Evolutionary conservation across 352 stramenopile species (phyloP), one percentile per base, ranked within the genome.

Genomic region (Pythium phragmitis): DNA sequence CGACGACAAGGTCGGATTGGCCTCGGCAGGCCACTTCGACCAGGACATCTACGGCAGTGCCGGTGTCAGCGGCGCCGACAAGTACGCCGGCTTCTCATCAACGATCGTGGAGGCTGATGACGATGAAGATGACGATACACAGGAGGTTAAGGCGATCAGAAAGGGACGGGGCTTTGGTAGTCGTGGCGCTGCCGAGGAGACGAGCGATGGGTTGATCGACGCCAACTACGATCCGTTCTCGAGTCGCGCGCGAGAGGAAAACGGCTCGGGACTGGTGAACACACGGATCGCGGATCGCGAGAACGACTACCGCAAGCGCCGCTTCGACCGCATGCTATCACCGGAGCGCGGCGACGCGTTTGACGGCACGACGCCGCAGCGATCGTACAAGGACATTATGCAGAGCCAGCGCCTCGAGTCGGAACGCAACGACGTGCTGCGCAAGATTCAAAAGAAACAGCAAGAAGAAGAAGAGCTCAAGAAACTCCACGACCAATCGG

Each of bases 261-360:
- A 92, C n/a, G 96, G 93, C 13, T 96, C 84, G 17, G 91, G 92
- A 3, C 61, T 98, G 8, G 92, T 98, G 39, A 98, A 98, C 72
- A 98, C 94, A 37, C 77, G 88, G 61, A 98, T 99, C 57, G 67
- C 80, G 13, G 93, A 98, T 74, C 79, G 96, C 23, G 96, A 99
- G 74, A 97, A 94, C 57, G 87, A 97, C 42, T 94, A 94, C 72
- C 76, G 82, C 48, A 96, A 94, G 75, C 87, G 88, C 11, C 88
- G 90, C 52, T 88, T 98, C 33, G 91, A 98, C 53, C 87, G 84
- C 57, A 88, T 92, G 68, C 73, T 96, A 47, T 94, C 85, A 37
- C 86, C 89, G 36, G 91, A 98, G 71, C 76, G 91, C 34, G 78
- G 89, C 57, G 96, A 99, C 68, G 82, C 92, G 13, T 98, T 98